Evolutionary conservation across 108 stramenopile species (phyloP).

Genomic region (Conticribra weissflogii): DNA sequence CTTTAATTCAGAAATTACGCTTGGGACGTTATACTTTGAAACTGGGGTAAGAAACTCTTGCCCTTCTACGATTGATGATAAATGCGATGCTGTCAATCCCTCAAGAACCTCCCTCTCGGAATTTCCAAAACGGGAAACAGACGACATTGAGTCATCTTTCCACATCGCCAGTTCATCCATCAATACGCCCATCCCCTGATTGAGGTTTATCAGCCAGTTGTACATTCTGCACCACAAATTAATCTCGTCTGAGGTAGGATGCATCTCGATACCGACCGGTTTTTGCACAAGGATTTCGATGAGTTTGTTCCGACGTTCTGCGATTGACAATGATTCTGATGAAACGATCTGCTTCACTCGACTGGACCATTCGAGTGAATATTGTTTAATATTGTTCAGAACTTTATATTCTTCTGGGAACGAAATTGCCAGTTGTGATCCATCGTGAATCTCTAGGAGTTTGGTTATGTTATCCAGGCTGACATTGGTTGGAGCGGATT

Average conservation of each 20-base stretch:
- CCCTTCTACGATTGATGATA: slow-evolving; percentile 28
- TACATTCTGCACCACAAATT: slow-evolving; percentile 58
- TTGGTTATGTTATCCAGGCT: slow-evolving; percentile 22
- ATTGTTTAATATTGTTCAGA: slow-evolving; percentile 42
- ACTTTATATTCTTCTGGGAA: slow-evolving; percentile 39
- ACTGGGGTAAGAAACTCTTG: slow-evolving; percentile 34
- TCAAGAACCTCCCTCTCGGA: slow-evolving; percentile 1
- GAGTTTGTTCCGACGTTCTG: slow-evolving; percentile 24
- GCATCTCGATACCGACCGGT: slow-evolving; percentile 69
- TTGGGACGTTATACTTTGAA: background rate
- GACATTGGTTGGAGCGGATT: slow-evolving; percentile 1
- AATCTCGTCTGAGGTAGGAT: slow-evolving; percentile 55
- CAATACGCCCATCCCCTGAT: slow-evolving; percentile 14
- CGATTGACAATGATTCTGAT: slow-evolving; percentile 30
- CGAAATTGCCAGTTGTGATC: slow-evolving; percentile 29
- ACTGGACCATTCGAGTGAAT: slow-evolving; percentile 55
- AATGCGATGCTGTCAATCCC: slow-evolving; percentile 2
- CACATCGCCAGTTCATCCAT: slow-evolving; percentile 3
- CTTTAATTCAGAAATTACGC: slow-evolving; percentile 20
- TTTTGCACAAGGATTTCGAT: slow-evolving; percentile 18
- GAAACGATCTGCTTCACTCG: slow-evolving; percentile 29
- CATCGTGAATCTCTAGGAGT: slow-evolving; percentile 34
- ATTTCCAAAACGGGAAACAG: too few relatives aligned
- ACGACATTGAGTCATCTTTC: too few relatives aligned
- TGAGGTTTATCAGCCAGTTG: slow-evolving; percentile 52